phyloP scores from a whole-genome alignment of 306 rosid species.

The Prunus persica region Prunus_persica_NCBIv2 NC_034012.1:13448501-13449000 shows the following conservation, averaged over 20 bases:
- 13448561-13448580: neutral
- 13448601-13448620: constrained; percentile 20
- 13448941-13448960: fast-evolving
- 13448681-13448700: neutral
- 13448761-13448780: neutral
- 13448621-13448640: constrained; percentile 17
- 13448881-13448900: no score
- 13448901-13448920: fast-evolving
- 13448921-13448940: no score
- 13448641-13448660: neutral
- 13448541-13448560: neutral
- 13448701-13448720: neutral
- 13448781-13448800: neutral
- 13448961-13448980: fast-evolving
- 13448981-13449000: no score
- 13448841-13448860: neutral
- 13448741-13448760: neutral
- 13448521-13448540: no score
- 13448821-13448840: neutral
- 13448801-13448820: neutral
- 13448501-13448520: no score
- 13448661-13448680: neutral
- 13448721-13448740: neutral
- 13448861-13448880: no score
- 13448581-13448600: neutral